Percentiles rank a stretch among this genome's conserved stretches.
phyloP scores from a whole-genome alignment of 768 basidiomycete species.

The Calocybe indica region DNA sequence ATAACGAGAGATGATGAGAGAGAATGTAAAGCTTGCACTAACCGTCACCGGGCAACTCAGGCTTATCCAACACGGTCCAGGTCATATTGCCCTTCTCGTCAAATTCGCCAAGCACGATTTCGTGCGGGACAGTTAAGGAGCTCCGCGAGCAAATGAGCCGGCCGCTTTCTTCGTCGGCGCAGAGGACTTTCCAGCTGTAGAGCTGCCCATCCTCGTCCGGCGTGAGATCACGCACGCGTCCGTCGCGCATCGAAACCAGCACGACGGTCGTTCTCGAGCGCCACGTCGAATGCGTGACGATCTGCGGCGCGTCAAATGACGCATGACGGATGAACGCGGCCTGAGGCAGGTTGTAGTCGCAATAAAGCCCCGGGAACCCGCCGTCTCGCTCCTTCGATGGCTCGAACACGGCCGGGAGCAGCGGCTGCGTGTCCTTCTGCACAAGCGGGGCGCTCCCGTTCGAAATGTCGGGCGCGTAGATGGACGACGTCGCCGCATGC shows the following conservation, averaged over 20 bases:
- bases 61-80: conserved; percentile 40
- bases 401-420: conserved; percentile 39
- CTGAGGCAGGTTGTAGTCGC: conserved; percentile 38
- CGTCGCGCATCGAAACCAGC: conserved; percentile 33
- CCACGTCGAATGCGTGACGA: conserved; percentile 49
- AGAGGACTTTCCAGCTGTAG: conserved; percentile 50
- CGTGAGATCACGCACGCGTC: conserved; percentile 38
- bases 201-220: conserved; percentile 25
- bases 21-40: conserved; percentile 8
- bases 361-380: conserved; percentile 62
- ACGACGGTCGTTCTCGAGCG: conserved; percentile 48
- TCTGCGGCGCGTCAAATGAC: conserved; percentile 11
- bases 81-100: conserved; percentile 11
- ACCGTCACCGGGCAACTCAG: conserved; percentile 36
- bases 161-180: conserved; percentile 34
- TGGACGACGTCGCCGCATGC: conserved; percentile 48
- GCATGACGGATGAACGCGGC: conserved; percentile 30
- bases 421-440: conserved; percentile 10
- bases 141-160: conserved; percentile 46
- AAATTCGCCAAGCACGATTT: conserved; percentile 43
- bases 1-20: background rate
- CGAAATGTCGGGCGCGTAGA: conserved; percentile 40
- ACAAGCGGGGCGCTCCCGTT: background rate
- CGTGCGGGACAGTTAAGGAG: conserved; percentile 36
- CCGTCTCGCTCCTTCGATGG: conserved; percentile 13